A percentile compares a stretch with the other conserved stretches of the same genome.
These are phyloP conservation scores for Parasarocladium wereldwijsianum DNA, from an alignment of 2,329 filamentous ascomycete species.

Conservation along the genomic window DNA sequence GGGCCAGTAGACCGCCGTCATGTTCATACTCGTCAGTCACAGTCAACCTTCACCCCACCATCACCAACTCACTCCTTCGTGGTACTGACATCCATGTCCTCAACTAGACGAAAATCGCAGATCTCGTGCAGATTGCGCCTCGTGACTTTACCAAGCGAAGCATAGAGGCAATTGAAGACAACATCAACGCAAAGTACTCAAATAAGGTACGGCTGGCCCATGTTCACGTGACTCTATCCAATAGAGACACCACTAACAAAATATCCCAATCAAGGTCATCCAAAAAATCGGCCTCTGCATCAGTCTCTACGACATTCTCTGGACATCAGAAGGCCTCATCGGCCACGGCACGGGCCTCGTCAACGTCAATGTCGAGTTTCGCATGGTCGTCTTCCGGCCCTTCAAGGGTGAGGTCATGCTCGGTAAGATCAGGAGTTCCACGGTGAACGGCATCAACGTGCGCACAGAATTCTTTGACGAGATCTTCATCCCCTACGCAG, in stretches of 20 bases:
- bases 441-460: conserved; percentile 59
- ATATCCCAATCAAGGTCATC: conserved; percentile 43
- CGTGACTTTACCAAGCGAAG: conserved; percentile 78
- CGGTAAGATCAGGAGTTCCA: conserved; percentile 66
- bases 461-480: conserved; percentile 90
- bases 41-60: background rate
- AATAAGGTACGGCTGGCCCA: conserved; percentile 50
- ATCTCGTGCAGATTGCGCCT: conserved; percentile 85
- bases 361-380: conserved; percentile 92
- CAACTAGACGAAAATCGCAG: conserved; percentile 72
- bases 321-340: conserved; percentile 83
- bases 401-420: conserved; percentile 90
- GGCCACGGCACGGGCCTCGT: conserved; percentile 84
- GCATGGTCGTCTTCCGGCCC: conserved; percentile 82
- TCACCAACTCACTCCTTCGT: conserved; percentile 6
- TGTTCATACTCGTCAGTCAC: conserved; percentile 35
- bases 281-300: conserved; percentile 91
- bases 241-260: background rate
- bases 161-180: conserved; percentile 78
- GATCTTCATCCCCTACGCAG: conserved; percentile 62
- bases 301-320: conserved; percentile 80
- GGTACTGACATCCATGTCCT: conserved; percentile 2
- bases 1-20: too few relatives aligned
- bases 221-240: background rate
- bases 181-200: conserved; percentile 92